phyloP scores from a whole-genome alignment of 768 basidiomycete species.

The Tephrocybe sp. region DNA sequence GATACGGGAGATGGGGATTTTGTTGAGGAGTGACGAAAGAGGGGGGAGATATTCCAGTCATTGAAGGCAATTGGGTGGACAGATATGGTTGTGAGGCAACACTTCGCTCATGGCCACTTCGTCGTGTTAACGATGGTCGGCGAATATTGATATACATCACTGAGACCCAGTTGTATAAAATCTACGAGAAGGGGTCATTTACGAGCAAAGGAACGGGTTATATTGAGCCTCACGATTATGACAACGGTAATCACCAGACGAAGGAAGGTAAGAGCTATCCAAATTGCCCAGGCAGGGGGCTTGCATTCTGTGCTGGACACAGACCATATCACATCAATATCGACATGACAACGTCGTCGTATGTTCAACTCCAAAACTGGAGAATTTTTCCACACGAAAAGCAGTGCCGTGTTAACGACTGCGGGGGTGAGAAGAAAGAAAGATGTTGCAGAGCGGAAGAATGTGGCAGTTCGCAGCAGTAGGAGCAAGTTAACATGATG shows the following conservation, averaged over 20 bases:
- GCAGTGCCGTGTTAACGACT: slow-evolving; percentile 52
- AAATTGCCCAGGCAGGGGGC: slow-evolving; percentile 46
- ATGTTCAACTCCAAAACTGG: slow-evolving; percentile 35
- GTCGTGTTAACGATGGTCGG: slow-evolving; percentile 21
- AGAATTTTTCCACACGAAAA: slow-evolving; percentile 51
- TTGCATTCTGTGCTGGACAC: slow-evolving; percentile 26
- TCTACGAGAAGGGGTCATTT: slow-evolving; percentile 19
- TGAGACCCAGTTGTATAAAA: slow-evolving; percentile 26
- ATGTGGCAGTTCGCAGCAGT: slow-evolving; percentile 28
- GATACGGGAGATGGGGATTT: slow-evolving; percentile 8
- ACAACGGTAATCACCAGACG: slow-evolving; percentile 54
- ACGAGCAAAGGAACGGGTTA: background rate
- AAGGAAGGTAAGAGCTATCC: slow-evolving; percentile 52
- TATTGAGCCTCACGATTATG: slow-evolving; percentile 49
- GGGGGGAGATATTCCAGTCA: slow-evolving; percentile 12
- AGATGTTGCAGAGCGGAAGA: slow-evolving; percentile 43
- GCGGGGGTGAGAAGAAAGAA: slow-evolving; percentile 52
- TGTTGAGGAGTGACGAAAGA: slow-evolving; percentile 4
- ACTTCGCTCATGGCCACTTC: slow-evolving; percentile 10
- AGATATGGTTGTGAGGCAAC: slow-evolving; percentile 16
- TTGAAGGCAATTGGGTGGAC: slow-evolving; percentile 19
- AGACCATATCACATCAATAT: slow-evolving; percentile 70
- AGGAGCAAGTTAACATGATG: slow-evolving; percentile 29
- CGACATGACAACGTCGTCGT: slow-evolving; percentile 53
- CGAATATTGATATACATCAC: slow-evolving; percentile 25